These are phyloP conservation scores for Thraustochytrium striatum DNA, from an alignment of 352 stramenopile genomes.

Conservation along the genomic window DNA sequence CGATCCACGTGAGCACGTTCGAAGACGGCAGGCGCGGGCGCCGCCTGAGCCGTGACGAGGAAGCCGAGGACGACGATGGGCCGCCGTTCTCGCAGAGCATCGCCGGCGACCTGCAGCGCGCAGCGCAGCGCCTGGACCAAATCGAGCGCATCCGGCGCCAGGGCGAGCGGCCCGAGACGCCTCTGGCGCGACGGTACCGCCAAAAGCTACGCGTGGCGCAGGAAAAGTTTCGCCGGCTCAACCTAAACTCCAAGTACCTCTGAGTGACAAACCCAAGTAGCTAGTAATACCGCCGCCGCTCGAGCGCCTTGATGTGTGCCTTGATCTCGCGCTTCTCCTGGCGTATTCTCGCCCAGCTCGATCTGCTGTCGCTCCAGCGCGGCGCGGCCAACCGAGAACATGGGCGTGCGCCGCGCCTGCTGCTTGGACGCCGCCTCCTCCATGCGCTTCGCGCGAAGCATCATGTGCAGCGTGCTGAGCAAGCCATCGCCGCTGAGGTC, in stretches of 20 bases:
- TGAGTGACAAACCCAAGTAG: neutral
- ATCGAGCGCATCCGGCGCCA: slow-evolving; percentile 17
- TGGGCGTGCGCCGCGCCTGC: neutral
- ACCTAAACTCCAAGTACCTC: neutral
- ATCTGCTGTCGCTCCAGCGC: neutral
- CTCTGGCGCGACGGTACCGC: slow-evolving; percentile 7
- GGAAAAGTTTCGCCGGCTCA: slow-evolving; percentile 15
- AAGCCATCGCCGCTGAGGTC: slow-evolving; percentile 19
- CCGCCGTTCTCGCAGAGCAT: neutral
- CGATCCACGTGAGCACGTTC: neutral
- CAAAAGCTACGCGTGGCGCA: slow-evolving; percentile 27
- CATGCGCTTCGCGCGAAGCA: slow-evolving; percentile 37
- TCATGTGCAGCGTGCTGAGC: slow-evolving; percentile 13
- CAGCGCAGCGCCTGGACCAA: neutral
- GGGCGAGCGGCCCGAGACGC: neutral
- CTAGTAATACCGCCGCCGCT: neutral
- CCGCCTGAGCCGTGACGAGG: neutral
- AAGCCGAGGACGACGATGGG: neutral
- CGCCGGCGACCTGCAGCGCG: neutral
- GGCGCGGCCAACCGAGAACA: neutral
- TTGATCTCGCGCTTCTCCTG: slow-evolving; percentile 35
- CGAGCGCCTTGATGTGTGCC: slow-evolving; percentile 31
- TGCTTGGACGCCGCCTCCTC: neutral
- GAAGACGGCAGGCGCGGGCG: neutral
- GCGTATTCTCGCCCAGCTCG: neutral